phyloP scores from a whole-genome alignment of 176 grass and related monocot genomes.

The Carex cristatella region DNA sequence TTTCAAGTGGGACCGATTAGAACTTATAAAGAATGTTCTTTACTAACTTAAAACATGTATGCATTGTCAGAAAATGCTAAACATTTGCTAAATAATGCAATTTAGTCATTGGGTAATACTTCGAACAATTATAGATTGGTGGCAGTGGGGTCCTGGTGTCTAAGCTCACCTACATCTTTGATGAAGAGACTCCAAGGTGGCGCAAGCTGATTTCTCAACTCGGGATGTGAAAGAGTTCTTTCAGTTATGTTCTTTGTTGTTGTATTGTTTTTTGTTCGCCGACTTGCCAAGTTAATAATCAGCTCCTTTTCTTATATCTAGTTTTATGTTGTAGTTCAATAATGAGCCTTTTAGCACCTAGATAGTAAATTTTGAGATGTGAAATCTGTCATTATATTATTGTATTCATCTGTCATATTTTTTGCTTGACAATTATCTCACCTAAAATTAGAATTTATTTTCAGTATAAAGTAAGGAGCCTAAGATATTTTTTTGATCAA shows the following conservation, averaged over 20 bases:
- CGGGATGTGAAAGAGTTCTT: conserved; percentile 40
- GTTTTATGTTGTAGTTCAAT: neutral
- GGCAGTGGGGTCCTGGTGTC: conserved; percentile 93
- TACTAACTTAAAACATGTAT: neutral
- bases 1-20: neutral
- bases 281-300: neutral
- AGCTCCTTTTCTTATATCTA: neutral
- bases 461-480: neutral
- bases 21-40: neutral
- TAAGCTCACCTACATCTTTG: conserved; percentile 87
- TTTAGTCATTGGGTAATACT: neutral
- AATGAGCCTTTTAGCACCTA: neutral
- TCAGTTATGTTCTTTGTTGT: neutral
- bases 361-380: neutral
- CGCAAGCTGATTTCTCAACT: conserved; percentile 64
- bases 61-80: neutral
- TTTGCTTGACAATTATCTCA: neutral
- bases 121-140: conserved; percentile 44
- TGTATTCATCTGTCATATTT: neutral
- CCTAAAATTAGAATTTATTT: neutral
- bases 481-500: neutral
- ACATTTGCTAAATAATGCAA: neutral
- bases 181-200: conserved; percentile 94
- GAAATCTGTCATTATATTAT: neutral
- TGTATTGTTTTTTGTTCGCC: neutral